Conservation (phyloP, 2,329 filamentous ascomycete genomes). For the Cladosporium sp. region DNA sequence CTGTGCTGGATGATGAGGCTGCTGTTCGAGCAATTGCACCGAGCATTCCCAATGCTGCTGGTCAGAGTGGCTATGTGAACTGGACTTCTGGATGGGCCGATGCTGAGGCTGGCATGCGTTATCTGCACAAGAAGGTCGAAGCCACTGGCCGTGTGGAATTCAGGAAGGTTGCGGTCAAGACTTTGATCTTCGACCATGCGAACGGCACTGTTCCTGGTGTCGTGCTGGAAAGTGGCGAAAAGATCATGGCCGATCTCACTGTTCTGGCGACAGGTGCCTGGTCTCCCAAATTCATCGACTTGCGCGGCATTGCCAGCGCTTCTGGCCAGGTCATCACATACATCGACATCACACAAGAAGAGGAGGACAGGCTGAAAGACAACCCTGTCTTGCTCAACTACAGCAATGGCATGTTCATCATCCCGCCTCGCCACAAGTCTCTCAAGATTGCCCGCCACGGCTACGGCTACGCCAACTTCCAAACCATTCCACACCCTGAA, state of each 20-base stretch:
- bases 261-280: conserved; percentile 86
- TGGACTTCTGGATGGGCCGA: conserved; percentile 77
- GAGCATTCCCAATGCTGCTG: conserved; percentile 49
- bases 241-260: conserved; percentile 67
- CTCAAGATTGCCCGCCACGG: conserved; percentile 54
- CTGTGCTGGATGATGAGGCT: conserved; percentile 41
- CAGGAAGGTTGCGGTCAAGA: conserved; percentile 51
- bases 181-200: conserved; percentile 43
- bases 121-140: conserved; percentile 56
- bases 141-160: conserved; percentile 57
- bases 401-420: conserved; percentile 71
- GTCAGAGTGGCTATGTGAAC: conserved; percentile 73
- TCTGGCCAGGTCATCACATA: conserved; percentile 84
- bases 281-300: conserved; percentile 75
- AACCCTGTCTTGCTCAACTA: conserved; percentile 76
- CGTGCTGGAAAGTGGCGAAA: conserved; percentile 53
- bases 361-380: conserved; percentile 65
- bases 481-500: conserved; percentile 51
- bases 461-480: conserved; percentile 53
- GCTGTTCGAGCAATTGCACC: conserved; percentile 46
- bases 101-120: conserved; percentile 69
- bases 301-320: conserved; percentile 73
- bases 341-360: conserved; percentile 69
- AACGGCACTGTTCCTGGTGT: conserved; percentile 57
- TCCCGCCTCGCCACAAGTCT: conserved; percentile 59